Evolutionary conservation across 2,329 filamentous ascomycete genomes (phyloP).

Genomic region (Tothia fuscella): DNA sequence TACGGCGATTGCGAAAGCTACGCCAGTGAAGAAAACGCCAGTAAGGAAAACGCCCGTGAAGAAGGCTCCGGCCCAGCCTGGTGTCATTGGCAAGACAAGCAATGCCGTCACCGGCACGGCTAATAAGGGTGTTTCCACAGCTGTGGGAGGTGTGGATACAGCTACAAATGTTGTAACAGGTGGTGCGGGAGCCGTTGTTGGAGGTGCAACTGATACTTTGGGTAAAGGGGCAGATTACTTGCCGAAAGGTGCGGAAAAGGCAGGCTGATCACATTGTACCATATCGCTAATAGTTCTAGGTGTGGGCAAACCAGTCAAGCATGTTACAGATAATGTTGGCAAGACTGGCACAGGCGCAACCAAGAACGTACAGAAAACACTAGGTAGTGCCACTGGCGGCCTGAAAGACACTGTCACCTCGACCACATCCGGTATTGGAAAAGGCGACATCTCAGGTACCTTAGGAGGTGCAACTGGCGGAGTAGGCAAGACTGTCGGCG

Average conservation of each 20-base stretch:
- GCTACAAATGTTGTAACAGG: conserved; percentile 18
- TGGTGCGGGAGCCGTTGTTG: conserved; percentile 19
- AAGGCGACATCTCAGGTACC: conserved; percentile 29
- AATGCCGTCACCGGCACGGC: conserved; percentile 24
- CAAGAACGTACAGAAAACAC: conserved; percentile 29
- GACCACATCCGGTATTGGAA: conserved; percentile 31
- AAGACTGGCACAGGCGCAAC: conserved; percentile 30
- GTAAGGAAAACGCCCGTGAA: conserved; percentile 18
- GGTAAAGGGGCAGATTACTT: conserved; percentile 26
- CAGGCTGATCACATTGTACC: background rate
- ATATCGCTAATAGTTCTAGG: conserved; percentile 11
- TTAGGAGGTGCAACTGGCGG: conserved; percentile 25
- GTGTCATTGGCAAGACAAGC: conserved; percentile 24
- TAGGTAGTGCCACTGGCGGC: conserved; percentile 28
- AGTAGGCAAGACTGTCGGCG: conserved; percentile 22
- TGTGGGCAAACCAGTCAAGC: conserved; percentile 26
- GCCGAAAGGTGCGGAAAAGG: conserved; percentile 14
- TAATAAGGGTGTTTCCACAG: conserved; percentile 24
- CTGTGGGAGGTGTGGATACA: conserved; percentile 10
- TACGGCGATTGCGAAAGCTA: too few species aligned
- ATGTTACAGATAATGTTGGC: conserved; percentile 29
- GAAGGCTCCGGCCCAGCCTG: conserved; percentile 26
- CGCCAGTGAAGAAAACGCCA: conserved; percentile 16
- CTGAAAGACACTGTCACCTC: conserved; percentile 32
- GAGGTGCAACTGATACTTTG: conserved; percentile 24